These are phyloP conservation scores for Pseudofabraea citricarpa DNA, from an alignment of 2,329 filamentous ascomycete species.

Conservation along the genomic window DNA sequence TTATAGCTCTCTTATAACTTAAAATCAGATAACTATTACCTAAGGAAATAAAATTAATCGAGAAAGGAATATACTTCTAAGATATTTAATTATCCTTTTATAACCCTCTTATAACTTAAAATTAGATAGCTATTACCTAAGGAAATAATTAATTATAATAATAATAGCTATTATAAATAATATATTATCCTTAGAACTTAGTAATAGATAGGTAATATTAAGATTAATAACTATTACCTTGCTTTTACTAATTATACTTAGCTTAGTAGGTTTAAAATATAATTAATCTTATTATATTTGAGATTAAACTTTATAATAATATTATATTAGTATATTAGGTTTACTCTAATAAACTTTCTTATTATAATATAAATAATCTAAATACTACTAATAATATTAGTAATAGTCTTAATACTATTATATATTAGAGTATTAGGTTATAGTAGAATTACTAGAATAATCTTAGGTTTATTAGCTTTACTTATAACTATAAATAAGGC, in stretches of 20 bases:
- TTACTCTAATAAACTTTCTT: constrained; percentile 24
- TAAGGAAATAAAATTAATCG: too few relatives aligned
- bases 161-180: constrained; percentile 81
- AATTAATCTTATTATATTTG: constrained; percentile 71
- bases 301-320: constrained; percentile 76
- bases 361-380: constrained; percentile 25
- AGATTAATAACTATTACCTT: constrained; percentile 85
- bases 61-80: too few relatives aligned
- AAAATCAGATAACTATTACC: too few relatives aligned
- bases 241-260: constrained; percentile 56
- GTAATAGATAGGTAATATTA: constrained; percentile 85
- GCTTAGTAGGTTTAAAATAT: constrained; percentile 51
- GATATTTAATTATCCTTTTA: too few relatives aligned
- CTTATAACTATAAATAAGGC: constrained; percentile 12
- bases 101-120: constrained; percentile 62
- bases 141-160: constrained; percentile 61
- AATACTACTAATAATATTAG: constrained; percentile 22
- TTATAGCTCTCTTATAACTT: too few relatives aligned
- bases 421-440: constrained; percentile 23
- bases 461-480: constrained; percentile 10
- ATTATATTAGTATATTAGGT: constrained; percentile 58
- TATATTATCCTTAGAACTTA: constrained; percentile 49
- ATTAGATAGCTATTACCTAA: constrained; percentile 77
- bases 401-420: constrained; percentile 25
- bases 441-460: constrained; percentile 24